Conservation (phyloP, 2,329 filamentous ascomycete genomes). For the Microcyclosporella mali region DNA sequence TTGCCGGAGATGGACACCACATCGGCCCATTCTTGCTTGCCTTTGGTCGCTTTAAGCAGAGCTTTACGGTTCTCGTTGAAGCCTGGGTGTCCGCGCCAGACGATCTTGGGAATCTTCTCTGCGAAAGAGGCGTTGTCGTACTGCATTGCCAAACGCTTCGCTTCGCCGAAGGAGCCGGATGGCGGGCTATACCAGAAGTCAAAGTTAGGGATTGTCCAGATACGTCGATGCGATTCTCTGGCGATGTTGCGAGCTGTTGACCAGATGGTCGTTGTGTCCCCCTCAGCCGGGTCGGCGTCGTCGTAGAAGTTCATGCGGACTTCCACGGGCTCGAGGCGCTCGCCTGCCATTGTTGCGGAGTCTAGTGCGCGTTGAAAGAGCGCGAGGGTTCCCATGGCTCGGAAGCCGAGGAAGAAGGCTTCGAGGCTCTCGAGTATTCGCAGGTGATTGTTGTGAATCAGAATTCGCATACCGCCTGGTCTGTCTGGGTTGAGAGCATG, state of each 20-base stretch:
- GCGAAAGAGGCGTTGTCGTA: slow-evolving; percentile 14
- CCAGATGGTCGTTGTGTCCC: slow-evolving; percentile 20
- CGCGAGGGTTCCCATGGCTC: slow-evolving; percentile 11
- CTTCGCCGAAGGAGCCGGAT: slow-evolving; percentile 18
- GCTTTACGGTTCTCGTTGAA: slow-evolving; percentile 22
- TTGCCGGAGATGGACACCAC: slow-evolving; percentile 21
- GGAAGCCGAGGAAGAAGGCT: slow-evolving; percentile 4
- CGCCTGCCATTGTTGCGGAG: slow-evolving; percentile 10
- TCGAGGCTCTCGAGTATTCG: slow-evolving; percentile 15
- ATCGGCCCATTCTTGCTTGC: slow-evolving; percentile 34
- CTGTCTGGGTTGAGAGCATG: slow-evolving; percentile 10
- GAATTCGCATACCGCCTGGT: slow-evolving; percentile 14
- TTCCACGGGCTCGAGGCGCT: slow-evolving; percentile 16
- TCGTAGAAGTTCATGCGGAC: slow-evolving; percentile 13
- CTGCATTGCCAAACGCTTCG: slow-evolving; percentile 9
- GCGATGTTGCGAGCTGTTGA: slow-evolving; percentile 12
- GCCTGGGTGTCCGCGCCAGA: slow-evolving; percentile 25
- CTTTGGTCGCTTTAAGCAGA: slow-evolving; percentile 25
- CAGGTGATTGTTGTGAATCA: slow-evolving; percentile 17
- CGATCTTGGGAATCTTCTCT: slow-evolving; percentile 21
- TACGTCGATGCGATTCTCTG: slow-evolving; percentile 30
- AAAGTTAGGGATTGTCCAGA: slow-evolving; percentile 49
- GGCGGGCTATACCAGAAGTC: slow-evolving; percentile 41
- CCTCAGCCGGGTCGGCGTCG: slow-evolving; percentile 5
- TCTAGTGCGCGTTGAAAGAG: slow-evolving; percentile 15